These are phyloP conservation scores for Epichloe typhina DNA, from an alignment of 2,329 filamentous ascomycete species.

Conservation along the genomic window DNA sequence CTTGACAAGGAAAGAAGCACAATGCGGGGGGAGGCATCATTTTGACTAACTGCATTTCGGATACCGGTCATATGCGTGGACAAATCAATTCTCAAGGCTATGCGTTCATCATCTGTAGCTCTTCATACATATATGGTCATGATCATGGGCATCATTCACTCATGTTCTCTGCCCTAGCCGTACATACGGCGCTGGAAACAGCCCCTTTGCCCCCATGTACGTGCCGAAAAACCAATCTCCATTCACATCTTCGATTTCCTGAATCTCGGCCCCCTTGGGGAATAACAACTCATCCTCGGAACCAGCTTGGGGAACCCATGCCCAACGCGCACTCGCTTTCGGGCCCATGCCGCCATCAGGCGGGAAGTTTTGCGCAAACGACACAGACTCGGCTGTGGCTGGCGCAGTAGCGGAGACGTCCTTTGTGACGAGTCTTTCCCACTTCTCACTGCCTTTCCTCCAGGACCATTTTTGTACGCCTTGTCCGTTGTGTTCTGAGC, in stretches of 20 bases:
- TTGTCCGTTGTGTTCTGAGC: conserved; percentile 17
- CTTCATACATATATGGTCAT: not conserved
- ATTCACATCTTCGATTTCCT: conserved; percentile 76
- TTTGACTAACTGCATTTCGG: no score
- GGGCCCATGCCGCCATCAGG: conserved; percentile 63
- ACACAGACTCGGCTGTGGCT: conserved; percentile 14
- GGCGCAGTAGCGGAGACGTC: conserved; percentile 36
- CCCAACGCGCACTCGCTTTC: conserved; percentile 54
- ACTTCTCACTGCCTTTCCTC: conserved; percentile 26
- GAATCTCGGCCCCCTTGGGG: conserved; percentile 68
- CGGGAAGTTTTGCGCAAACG: conserved; percentile 39
- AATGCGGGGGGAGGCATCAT: no score
- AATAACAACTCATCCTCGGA: conserved; percentile 70
- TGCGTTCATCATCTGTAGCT: conserved; percentile 9
- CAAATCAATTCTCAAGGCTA: conserved; percentile 28
- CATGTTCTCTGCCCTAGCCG: conserved; percentile 8
- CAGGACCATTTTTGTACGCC: conserved; percentile 40
- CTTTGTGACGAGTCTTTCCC: conserved; percentile 34
- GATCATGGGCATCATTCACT: not conserved
- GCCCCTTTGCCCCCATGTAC: conserved; percentile 65
- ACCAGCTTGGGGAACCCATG: conserved; percentile 57
- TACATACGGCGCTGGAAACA: conserved; percentile 75
- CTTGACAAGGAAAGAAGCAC: no score
- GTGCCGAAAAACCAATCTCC: conserved; percentile 82
- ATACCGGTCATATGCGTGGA: no score